Evolutionary conservation across 371 early-diverging fungal species (phyloP).

Genomic region (Cokeromyces recurvatus): DNA sequence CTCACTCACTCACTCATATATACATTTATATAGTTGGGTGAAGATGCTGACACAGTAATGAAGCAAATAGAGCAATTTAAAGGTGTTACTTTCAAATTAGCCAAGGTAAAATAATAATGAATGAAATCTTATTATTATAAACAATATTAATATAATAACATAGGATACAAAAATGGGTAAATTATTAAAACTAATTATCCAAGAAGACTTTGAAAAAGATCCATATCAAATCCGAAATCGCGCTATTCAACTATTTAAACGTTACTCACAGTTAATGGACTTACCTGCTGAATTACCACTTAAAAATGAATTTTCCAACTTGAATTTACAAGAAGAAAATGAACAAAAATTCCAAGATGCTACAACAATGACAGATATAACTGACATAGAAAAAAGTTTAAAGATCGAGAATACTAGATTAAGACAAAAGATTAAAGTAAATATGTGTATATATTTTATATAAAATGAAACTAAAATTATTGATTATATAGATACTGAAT

Average conservation of each 20-base stretch:
- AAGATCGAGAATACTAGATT: conserved; percentile 27
- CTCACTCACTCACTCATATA: too few species aligned
- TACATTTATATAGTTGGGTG: conserved; percentile 17
- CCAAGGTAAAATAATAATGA: conserved; percentile 23
- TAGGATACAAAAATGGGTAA: conserved; percentile 48
- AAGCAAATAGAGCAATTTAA: conserved; percentile 39
- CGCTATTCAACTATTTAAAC: conserved; percentile 26
- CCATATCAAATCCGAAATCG: conserved; percentile 25
- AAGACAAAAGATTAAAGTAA: conserved; percentile 27
- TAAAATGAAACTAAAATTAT: background rate
- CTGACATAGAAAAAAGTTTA: too few species aligned
- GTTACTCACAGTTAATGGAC: conserved; percentile 21
- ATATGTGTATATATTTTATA: background rate
- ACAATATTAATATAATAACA: background rate
- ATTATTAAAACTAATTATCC: conserved; percentile 36
- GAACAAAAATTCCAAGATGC: too few species aligned
- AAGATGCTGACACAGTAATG: conserved; percentile 34
- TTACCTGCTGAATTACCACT: background rate
- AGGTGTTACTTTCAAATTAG: conserved; percentile 37
- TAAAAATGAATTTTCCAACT: conserved; percentile 5
- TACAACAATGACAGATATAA: too few species aligned
- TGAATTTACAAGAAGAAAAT: conserved; percentile 15
- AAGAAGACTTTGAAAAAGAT: conserved; percentile 32
- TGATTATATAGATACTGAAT: conserved; percentile 12
- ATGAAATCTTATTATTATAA: background rate